Base-by-base conservation (phyloP, 2,329 filamentous ascomycete genomes). In the Ascochyta fabae region DNA sequence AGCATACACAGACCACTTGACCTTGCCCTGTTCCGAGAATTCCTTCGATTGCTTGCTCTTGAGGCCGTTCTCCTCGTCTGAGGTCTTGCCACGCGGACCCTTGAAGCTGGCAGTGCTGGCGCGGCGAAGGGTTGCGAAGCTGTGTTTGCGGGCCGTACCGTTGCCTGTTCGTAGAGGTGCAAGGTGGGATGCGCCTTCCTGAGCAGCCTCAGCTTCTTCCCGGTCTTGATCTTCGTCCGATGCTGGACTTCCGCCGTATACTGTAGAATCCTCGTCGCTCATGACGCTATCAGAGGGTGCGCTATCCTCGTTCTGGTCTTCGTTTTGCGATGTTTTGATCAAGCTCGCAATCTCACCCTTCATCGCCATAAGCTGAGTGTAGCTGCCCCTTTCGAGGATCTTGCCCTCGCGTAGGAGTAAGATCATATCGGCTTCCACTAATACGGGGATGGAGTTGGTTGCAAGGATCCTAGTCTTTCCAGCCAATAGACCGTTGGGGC, bases 1-100 rank as follows among this genome's bases (percentile, higher is more conserved):
- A 16, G 83, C 81, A 72, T 99, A 99, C 26, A 99, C 94, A 62
- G 88, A 85, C 93, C 95, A 98, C 77, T 97, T 98, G 66, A 99
- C 95, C 75, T 98, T 97, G 69, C 95, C 95, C 78, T 99, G 92
- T 75, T 99, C 92, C 2, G 86, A 84, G 64, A 89, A 89, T 75
- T 99, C 95, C 77, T 96, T 96, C 53, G 83, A 84, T 76, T 97
- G 93, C 71, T 88, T 91, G 40, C 90, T 92, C 78, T 91, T 94
- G 68, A 88, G 80, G 49, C 73, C 83, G 3, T 85, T 86, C 77
- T 94, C 91, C 67, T 98, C 92, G 65, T 98, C 94, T 0, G 83
- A 85, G 29, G 94, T 77, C 76, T 95, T 96, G 65, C 92, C 91
- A 58, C 91, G 86, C 22, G 91, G 89, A 1, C 93, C 92, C 56